These are phyloP conservation scores for Quercus cerris DNA, from an alignment of 306 rosid genomes.

Conservation along the genomic window DNA sequence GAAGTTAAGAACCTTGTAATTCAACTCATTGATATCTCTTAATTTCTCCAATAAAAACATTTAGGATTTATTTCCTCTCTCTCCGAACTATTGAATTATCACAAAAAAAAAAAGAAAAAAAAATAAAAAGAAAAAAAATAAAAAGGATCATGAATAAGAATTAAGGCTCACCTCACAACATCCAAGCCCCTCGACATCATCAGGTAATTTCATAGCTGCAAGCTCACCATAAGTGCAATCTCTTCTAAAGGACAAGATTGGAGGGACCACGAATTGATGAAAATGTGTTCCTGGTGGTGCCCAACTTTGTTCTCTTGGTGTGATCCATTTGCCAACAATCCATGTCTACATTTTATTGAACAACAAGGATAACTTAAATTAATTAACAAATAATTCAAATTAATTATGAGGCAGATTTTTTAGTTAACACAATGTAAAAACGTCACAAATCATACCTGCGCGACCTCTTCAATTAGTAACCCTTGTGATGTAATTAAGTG, in stretches of 20 bases:
- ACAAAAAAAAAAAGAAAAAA: not conserved
- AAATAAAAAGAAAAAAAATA: not conserved
- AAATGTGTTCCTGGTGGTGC: slow-evolving; percentile 92
- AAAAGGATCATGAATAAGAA: not conserved
- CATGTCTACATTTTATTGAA: slow-evolving; percentile 49
- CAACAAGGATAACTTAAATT: not conserved
- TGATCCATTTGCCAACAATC: slow-evolving; percentile 98
- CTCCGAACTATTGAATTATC: no score
- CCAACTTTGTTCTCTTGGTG: slow-evolving; percentile 84
- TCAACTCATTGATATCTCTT: no score
- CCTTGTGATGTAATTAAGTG: no score
- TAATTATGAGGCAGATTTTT: no score
- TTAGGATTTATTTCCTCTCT: no score
- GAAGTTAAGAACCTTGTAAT: no score
- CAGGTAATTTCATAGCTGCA: slow-evolving; percentile 91
- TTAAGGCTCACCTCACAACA: slow-evolving; percentile 62
- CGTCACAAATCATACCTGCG: no score
- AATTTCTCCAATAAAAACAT: no score
- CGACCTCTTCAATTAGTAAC: no score
- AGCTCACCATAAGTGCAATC: slow-evolving; percentile 95
- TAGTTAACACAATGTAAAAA: no score
- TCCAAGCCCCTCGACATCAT: slow-evolving; percentile 81
- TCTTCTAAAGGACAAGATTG: slow-evolving; percentile 74
- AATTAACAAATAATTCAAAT: not conserved
- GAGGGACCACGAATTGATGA: slow-evolving; percentile 97